Base-by-base conservation (phyloP, 1,139 yeast genomes). In the Yamadazyma sp. region DNA sequence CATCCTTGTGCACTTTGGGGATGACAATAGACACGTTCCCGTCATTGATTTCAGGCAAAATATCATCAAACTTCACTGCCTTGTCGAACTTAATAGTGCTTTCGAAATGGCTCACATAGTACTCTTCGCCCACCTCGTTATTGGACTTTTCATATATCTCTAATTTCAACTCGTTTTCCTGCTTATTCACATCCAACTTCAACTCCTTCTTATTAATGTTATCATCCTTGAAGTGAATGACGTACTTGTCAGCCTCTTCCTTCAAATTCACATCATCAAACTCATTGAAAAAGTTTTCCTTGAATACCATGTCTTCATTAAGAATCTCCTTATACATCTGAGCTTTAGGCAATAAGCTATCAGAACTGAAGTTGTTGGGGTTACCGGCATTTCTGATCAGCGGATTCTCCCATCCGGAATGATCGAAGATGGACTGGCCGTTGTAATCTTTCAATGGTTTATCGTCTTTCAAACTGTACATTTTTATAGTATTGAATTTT, bases 1-100 rank as follows among this genome's bases (percentile, higher is more conserved):
- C 29, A 38, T 57, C 63, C 12, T 48, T 38, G 25, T 54, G 57
- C 21, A 50, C 52, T 39, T 61, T 61, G 26, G 66, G 65, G 30
- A 61, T 50, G 6, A 40, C 38, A 35, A 61, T 51, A 12, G 50
- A 42, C 23, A 61, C 49, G 13, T 51, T 46, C 12, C 52, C 53
- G 11, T 50, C 48, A 12, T 49, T 42, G 26, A 50, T 46, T 29
- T 54, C 56, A 11, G 61, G 61, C 22, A 47, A 42, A 22, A 59
- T 55, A 10, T 51, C 55, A 33, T 53, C 56, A 18, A 47, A 44
- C 24, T 51, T 51, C 12, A 61, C 57, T 4, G 55, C 43, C 41
- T 58, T 57, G 10, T 53, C 61, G 39, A 61, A 60, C 13, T 43
- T 50, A 21, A 58, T 45, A 18, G 50, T 47, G 36, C 55, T 57